phyloP scores from a whole-genome alignment of 805 yeast species.

The Maudiozyma serrabonitensis region DNA sequence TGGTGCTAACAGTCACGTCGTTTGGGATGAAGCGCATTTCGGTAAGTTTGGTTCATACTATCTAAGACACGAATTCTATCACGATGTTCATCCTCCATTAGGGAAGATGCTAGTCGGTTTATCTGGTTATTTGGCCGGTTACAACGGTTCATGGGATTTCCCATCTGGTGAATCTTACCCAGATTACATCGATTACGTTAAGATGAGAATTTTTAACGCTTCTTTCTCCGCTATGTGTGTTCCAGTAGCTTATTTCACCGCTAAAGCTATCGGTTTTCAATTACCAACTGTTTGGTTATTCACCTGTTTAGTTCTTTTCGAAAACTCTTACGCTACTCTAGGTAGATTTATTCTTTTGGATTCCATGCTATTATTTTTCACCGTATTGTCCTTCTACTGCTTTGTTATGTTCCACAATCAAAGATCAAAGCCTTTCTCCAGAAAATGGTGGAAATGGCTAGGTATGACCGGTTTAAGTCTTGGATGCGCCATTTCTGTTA shows the following conservation, averaged over 20 bases:
- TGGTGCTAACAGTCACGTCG: constrained; percentile 47
- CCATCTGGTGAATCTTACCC: constrained; percentile 61
- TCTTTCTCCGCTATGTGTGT: constrained; percentile 55
- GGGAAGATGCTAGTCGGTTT: constrained; percentile 76
- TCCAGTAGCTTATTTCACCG: constrained; percentile 64
- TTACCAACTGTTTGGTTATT: constrained; percentile 49
- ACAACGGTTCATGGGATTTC: constrained; percentile 68
- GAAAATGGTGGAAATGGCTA: constrained; percentile 95
- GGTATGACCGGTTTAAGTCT: constrained; percentile 72
- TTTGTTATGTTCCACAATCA: constrained; percentile 46
- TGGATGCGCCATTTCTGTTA: constrained; percentile 87
- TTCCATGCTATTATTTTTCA: constrained; percentile 67
- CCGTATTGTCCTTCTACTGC: constrained; percentile 57
- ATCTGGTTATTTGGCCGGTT: constrained; percentile 69
- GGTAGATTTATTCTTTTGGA: constrained; percentile 70
- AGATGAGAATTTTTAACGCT: constrained; percentile 67
- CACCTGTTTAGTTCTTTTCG: constrained; percentile 54
- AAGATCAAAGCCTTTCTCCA: constrained; percentile 43
- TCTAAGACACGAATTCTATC: constrained; percentile 69
- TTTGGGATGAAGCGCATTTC: constrained; percentile 89
- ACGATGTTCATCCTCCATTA: constrained; percentile 81
- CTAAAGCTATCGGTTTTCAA: constrained; percentile 46
- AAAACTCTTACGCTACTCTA: constrained; percentile 57
- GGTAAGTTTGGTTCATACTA: constrained; percentile 82
- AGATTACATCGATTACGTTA: constrained; percentile 45